These are phyloP conservation scores for Rhexocercosporidium sp. DNA, from an alignment of 2,329 filamentous ascomycete genomes.

Conservation along the genomic window DNA sequence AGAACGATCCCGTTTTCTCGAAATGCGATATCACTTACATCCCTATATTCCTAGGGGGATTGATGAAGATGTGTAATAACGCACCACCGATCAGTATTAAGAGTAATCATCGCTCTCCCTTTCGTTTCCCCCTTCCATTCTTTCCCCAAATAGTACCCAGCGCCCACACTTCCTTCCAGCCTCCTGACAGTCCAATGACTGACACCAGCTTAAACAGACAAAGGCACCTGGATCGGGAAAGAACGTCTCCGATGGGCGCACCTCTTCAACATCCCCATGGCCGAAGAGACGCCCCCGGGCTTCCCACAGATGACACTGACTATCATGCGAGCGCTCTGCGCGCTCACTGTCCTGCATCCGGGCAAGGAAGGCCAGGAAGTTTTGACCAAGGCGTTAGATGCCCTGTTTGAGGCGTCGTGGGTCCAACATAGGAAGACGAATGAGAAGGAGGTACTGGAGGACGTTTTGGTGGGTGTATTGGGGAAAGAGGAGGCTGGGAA, in stretches of 20 bases:
- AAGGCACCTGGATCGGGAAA: constrained; percentile 59
- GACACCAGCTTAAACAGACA: constrained; percentile 50
- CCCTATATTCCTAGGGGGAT: constrained; percentile 63
- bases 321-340: constrained; percentile 57
- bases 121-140: background rate
- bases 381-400: constrained; percentile 33
- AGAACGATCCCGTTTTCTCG: constrained; percentile 62
- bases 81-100: constrained; percentile 59
- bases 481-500: constrained; percentile 49
- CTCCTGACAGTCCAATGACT: background rate
- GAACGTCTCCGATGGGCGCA: constrained; percentile 60
- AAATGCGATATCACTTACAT: constrained; percentile 59
- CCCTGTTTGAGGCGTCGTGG: constrained; percentile 35
- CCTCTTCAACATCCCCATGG: constrained; percentile 59
- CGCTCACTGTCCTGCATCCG: constrained; percentile 43
- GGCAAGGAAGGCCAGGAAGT: constrained; percentile 26
- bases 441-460: constrained; percentile 32
- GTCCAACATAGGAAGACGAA: constrained; percentile 30
- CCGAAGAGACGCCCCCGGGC: constrained; percentile 47
- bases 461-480: constrained; percentile 51
- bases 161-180: background rate
- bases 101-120: constrained; percentile 46
- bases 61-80: constrained; percentile 62
- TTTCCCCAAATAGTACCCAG: background rate
- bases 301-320: constrained; percentile 59